Evolutionary conservation across 1,284 basidiomycete genomes (phyloP).

Genomic region (Pseudozyma tsukubaensis): DNA sequence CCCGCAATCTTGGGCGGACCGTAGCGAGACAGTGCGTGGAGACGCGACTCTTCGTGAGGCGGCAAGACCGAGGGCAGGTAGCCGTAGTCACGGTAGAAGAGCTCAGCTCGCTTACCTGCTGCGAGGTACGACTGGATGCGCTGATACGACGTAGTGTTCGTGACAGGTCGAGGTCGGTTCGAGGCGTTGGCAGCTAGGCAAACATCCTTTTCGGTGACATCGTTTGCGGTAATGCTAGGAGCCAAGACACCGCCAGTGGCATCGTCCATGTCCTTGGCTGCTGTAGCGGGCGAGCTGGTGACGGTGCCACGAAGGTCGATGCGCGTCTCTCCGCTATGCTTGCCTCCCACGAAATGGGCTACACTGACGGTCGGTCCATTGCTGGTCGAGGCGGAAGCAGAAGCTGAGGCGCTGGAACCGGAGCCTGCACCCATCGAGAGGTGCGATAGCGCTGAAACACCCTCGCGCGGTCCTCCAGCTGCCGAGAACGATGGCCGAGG

Average conservation of each 20-base stretch:
- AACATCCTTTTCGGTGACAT: conserved; percentile 30
- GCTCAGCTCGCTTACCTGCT: conserved; percentile 55
- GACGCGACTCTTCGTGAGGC: conserved; percentile 56
- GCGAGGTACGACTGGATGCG: conserved; percentile 53
- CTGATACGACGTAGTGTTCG: conserved; percentile 30
- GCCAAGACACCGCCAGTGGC: background rate
- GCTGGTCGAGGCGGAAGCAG: conserved; percentile 39
- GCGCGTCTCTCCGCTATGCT: conserved; percentile 49
- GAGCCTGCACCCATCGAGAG: conserved; percentile 17
- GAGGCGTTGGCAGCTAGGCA: conserved; percentile 36
- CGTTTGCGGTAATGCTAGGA: conserved; percentile 4
- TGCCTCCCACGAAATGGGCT: conserved; percentile 44
- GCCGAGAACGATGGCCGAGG: conserved; percentile 37
- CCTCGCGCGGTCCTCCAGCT: conserved; percentile 35
- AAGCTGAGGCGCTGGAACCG: conserved; percentile 23
- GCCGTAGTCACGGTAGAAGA: conserved; percentile 58
- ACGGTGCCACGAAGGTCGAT: conserved; percentile 49
- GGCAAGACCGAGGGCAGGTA: conserved; percentile 62
- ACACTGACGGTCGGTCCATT: conserved; percentile 45
- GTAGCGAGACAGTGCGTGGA: conserved; percentile 58
- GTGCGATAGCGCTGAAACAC: conserved; percentile 32
- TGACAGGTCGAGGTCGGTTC: conserved; percentile 14
- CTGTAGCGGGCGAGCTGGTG: conserved; percentile 31
- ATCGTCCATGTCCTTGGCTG: conserved; percentile 8
- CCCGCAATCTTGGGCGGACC: conserved; percentile 71